These are phyloP conservation scores for Chrysanthemum seticuspe DNA, from an alignment of 129 eudicot species.

Conservation along the genomic window DNA sequence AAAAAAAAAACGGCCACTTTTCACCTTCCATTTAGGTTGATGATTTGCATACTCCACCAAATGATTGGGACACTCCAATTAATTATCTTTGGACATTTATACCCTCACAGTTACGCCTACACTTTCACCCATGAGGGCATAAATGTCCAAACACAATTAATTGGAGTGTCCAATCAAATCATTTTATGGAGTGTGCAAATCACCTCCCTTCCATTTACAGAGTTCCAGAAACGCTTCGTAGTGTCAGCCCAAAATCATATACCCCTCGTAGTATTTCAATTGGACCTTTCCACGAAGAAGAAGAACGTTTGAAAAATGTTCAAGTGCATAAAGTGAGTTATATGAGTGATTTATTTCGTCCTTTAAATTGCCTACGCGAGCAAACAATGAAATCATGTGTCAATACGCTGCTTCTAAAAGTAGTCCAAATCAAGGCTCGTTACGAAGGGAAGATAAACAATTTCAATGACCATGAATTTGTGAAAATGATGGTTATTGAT, in stretches of 20 bases:
- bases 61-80: no score
- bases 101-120: no score
- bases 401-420: not conserved
- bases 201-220: no score
- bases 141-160: no score
- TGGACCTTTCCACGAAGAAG: conserved; percentile 23
- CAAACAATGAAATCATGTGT: conserved; percentile 10
- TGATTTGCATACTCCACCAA: no score
- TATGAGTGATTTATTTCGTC: not conserved
- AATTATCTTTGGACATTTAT: no score
- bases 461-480: not conserved
- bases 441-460: not conserved
- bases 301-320: not conserved
- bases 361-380: no score
- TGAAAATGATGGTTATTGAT: conserved; percentile 28
- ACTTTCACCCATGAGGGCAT: no score
- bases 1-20: no score
- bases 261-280: conserved; percentile 7
- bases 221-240: not conserved
- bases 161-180: no score
- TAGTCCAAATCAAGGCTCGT: not conserved
- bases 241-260: conserved; percentile 3
- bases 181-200: no score
- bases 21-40: no score
- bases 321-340: conserved; percentile 2